Conservation (phyloP, 768 basidiomycete species). For the Trametes cubensis region DNA sequence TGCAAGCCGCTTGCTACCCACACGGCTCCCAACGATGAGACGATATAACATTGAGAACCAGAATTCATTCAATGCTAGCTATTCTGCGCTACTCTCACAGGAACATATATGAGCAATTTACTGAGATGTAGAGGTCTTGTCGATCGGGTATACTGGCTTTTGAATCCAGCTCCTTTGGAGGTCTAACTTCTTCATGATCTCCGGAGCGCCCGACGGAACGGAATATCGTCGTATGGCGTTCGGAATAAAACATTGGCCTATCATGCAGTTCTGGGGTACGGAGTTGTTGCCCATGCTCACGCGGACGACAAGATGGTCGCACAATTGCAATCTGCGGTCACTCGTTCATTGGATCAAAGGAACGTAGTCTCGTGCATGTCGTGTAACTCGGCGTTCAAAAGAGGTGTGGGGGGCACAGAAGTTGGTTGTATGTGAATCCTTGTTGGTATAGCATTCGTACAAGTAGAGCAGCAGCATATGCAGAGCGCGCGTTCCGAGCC, state of each 20-base stretch:
- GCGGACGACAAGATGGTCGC: too few species aligned
- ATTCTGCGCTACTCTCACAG: background rate
- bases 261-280: background rate
- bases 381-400: too few species aligned
- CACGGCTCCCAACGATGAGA: too few species aligned
- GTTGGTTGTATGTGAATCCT: conserved; percentile 4
- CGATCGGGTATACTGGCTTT: too few species aligned
- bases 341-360: too few species aligned
- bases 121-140: too few species aligned
- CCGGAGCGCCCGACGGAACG: conserved; percentile 2
- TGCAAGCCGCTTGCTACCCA: background rate
- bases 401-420: background rate
- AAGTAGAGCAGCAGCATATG: conserved; percentile 28
- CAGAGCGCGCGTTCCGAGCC: conserved; percentile 24
- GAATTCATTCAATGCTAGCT: background rate
- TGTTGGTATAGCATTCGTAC: conserved; percentile 31
- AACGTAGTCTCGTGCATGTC: too few species aligned
- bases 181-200: background rate
- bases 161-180: too few species aligned
- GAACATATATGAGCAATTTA: too few species aligned
- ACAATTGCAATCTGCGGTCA: too few species aligned
- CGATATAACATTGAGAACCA: too few species aligned
- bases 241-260: too few species aligned
- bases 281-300: background rate
- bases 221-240: background rate